Evolutionary conservation across 805 yeast species (phyloP), one percentile per base, ranked within the genome.

Genomic region (Monosporozyma unispora): DNA sequence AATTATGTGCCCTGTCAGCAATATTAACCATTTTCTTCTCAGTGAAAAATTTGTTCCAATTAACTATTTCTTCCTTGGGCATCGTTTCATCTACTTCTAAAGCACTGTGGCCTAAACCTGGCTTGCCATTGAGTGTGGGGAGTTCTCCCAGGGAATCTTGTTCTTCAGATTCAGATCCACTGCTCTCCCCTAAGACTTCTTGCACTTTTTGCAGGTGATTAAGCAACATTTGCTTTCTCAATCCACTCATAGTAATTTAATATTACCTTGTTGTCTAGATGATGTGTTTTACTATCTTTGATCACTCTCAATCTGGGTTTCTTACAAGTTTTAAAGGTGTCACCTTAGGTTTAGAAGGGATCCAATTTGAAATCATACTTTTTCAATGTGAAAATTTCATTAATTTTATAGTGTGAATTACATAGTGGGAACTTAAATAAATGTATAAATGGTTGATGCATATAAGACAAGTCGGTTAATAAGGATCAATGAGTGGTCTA

Each of bases 11-110:
- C 45, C 60, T 50, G 11, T 56, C 56, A 4, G 46, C 43, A 11
- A 57, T 25, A 8, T 35, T 14, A 3, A 57, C 48, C 3, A 14
- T 25, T 44, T 53, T 57, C 27, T 57, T 60, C 12, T 51, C 18
- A 21, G 48, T 50, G 48, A 63, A 64, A 50, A 50, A 66, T 1
- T 57, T 55, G 7, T 48, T 37, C 69, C 69, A 65, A 12, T 23
- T 41, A 4, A 12, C 29, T 19, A 41, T 29, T 18, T 29, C 11
- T 38, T 45, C 41, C n/a, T 27, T n/a, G 3, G 14, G 31, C 2
- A 41, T 12, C 5, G 18, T 14, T 21, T 25, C 19, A 16, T 6
- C 16, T n/a, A n/a, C n/a, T n/a, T n/a, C n/a, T n/a, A n/a, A n/a
- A 19, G 8, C 35, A 14, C 10, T 19, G n/a, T 14, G 22, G 22